Conservation (phyloP, 2,329 filamentous ascomycete genomes). For the Colletotrichum filicis region DNA sequence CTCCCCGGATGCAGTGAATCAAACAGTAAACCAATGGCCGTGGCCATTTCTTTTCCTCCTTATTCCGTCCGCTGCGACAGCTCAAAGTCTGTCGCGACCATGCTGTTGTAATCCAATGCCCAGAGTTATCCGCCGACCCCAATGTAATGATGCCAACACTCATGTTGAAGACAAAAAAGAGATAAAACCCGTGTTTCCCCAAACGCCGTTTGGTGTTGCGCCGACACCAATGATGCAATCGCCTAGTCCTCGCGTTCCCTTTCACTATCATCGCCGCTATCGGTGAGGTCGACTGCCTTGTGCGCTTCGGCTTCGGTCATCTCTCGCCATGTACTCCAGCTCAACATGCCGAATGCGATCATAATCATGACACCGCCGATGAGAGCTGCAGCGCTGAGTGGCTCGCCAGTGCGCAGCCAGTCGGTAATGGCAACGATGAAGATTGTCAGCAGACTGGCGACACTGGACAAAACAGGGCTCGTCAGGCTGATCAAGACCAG, state of each 20-base stretch:
- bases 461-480: constrained; percentile 89
- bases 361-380: constrained; percentile 89
- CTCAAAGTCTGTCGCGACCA: neutral
- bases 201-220: constrained; percentile 27
- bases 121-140: neutral
- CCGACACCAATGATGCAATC: constrained; percentile 25
- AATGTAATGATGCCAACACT: constrained; percentile 16
- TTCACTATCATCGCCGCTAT: constrained; percentile 57
- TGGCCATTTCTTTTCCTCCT: neutral
- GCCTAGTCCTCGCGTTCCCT: constrained; percentile 46
- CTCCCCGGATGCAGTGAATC: neutral
- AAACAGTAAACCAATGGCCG: neutral
- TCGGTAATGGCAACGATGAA: constrained; percentile 95
- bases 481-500: constrained; percentile 93
- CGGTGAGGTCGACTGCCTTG: constrained; percentile 59
- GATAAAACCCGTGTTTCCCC: constrained; percentile 11
- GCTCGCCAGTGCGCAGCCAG: constrained; percentile 84
- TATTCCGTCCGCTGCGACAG: constrained; percentile 2
- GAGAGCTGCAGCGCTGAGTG: constrained; percentile 79
- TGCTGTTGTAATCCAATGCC: constrained; percentile 21
- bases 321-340: constrained; percentile 92
- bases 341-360: constrained; percentile 85
- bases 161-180: constrained; percentile 3
- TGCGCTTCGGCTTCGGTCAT: constrained; percentile 85
- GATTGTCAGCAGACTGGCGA: constrained; percentile 93